Evolutionary conservation across 2,329 filamentous ascomycete species (phyloP).

Genomic region (Macrophomina tecta): DNA sequence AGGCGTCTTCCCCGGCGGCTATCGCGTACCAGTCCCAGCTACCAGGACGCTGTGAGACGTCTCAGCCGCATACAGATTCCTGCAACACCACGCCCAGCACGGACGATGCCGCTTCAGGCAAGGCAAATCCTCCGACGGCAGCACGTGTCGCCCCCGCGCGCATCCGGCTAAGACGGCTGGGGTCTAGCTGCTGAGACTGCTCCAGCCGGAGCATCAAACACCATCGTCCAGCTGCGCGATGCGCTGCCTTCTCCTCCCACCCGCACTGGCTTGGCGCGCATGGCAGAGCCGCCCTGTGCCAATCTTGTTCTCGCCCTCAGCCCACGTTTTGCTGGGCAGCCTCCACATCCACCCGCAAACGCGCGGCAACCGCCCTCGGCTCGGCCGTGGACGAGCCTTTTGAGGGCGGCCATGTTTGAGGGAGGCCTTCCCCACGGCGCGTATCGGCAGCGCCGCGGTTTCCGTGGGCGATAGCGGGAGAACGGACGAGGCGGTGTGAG

Average conservation of each 20-base stretch:
- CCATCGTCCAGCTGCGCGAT: neutral
- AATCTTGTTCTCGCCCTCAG: slow-evolving; percentile 1
- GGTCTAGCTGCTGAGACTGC: slow-evolving; percentile 5
- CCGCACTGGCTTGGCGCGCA: slow-evolving; percentile 9
- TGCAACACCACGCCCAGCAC: slow-evolving; percentile 18
- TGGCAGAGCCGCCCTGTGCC: slow-evolving; percentile 3
- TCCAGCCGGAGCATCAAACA: slow-evolving; percentile 20
- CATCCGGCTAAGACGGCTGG: slow-evolving; percentile 8
- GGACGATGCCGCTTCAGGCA: neutral
- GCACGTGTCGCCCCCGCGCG: neutral
- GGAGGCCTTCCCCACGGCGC: too few relatives aligned
- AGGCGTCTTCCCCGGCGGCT: neutral
- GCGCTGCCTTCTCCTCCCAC: neutral
- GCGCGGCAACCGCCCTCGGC: neutral
- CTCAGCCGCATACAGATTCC: slow-evolving; percentile 13
- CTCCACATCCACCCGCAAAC: neutral
- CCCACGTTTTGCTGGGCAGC: slow-evolving; percentile 3
- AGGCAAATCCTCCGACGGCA: neutral
- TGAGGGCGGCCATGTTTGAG: slow-evolving; percentile 20
- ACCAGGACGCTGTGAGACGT: slow-evolving; percentile 23
- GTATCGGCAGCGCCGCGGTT: too few relatives aligned
- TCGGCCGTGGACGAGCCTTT: neutral
- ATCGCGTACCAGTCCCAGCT: neutral
- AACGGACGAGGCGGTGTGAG: neutral
- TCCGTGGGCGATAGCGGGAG: too few relatives aligned